Conservation (phyloP, 805 yeast species). For the Priceomyces fermenticarens region DNA sequence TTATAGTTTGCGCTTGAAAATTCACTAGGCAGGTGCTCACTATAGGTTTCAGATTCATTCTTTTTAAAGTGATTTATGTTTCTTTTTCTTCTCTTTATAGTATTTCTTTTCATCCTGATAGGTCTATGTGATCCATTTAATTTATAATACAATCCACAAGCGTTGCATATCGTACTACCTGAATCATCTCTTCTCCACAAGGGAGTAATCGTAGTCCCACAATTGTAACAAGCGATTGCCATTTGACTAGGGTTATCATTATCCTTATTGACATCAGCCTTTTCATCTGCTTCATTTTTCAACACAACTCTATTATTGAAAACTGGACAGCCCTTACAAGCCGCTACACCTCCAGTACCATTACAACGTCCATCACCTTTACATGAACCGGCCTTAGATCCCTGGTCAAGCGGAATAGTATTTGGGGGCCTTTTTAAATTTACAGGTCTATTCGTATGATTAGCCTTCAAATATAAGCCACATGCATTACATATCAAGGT, state of each 20-base stretch:
- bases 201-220: conserved; percentile 83
- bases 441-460: conserved; percentile 64
- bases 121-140: conserved; percentile 80
- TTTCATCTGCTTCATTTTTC: conserved; percentile 9
- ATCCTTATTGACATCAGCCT: neutral
- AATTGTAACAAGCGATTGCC: conserved; percentile 77
- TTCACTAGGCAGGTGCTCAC: neutral
- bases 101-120: conserved; percentile 64
- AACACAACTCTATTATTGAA: conserved; percentile 64
- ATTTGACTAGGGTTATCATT: conserved; percentile 16
- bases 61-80: conserved; percentile 13
- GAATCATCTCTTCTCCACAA: conserved; percentile 80
- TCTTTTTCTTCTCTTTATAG: conserved; percentile 74
- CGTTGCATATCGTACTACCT: conserved; percentile 84
- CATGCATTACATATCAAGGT: conserved; percentile 58
- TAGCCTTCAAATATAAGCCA: conserved; percentile 56
- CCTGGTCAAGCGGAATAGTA: conserved; percentile 38
- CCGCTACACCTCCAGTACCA: conserved; percentile 81
- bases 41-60: conserved; percentile 4
- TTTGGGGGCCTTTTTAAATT: conserved; percentile 59
- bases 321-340: conserved; percentile 83
- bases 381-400: conserved; percentile 53
- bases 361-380: conserved; percentile 79
- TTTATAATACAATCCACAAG: conserved; percentile 77
- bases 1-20: too few species aligned